Evolutionary conservation across 129 eudicot species (phyloP).

Genomic region (Cynara cardunculus): DNA sequence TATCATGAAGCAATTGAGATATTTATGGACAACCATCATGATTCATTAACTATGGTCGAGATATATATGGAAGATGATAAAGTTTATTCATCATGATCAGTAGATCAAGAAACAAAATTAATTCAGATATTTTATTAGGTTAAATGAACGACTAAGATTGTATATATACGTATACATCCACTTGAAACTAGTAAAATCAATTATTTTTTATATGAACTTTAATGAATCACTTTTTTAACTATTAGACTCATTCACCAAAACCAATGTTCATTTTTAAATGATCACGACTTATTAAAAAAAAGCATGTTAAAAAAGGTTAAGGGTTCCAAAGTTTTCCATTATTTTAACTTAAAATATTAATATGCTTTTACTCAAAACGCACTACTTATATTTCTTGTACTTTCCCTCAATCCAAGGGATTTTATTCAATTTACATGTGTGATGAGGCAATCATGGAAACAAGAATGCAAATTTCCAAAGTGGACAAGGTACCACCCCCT

Average conservation of each 20-base stretch:
- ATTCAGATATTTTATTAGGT: too few relatives aligned
- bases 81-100: too few relatives aligned
- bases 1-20: too few relatives aligned
- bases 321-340: slow-evolving; percentile 16
- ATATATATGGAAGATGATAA: too few relatives aligned
- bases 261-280: background rate
- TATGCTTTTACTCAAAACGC: slow-evolving; percentile 13
- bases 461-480: background rate
- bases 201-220: background rate
- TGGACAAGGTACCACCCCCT: background rate
- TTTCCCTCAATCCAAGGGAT: slow-evolving; percentile 79
- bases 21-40: too few relatives aligned
- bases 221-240: background rate
- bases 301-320: slow-evolving; percentile 6
- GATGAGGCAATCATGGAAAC: slow-evolving; percentile 23
- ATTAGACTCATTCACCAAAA: background rate
- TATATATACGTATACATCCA: too few relatives aligned
- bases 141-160: too few relatives aligned
- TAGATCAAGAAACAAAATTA: too few relatives aligned
- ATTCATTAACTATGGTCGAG: too few relatives aligned
- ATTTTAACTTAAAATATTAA: background rate
- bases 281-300: slow-evolving; percentile 1
- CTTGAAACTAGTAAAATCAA: too few relatives aligned
- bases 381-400: slow-evolving; percentile 20
- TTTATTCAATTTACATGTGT: slow-evolving; percentile 17